Base-by-base conservation (phyloP, 768 basidiomycete species). In the Sistotremastrum suecicum region DNA sequence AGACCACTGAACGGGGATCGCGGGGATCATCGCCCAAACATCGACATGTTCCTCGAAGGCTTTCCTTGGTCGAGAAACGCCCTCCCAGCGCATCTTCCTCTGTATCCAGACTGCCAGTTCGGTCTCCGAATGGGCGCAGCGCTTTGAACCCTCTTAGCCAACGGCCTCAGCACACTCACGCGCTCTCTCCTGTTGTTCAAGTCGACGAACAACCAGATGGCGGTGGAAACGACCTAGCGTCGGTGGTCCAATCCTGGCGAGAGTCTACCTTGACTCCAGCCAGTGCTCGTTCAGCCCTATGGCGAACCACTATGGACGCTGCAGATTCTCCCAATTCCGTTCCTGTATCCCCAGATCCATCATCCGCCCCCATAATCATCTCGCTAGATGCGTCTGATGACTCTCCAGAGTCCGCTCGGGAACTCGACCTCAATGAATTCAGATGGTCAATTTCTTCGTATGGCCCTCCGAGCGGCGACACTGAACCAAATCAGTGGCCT, bases 371-470 rank as follows among this genome's bases (percentile, higher is more conserved):
- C 42, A 51, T 48, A 44, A 31, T 54, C 2, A 52, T 45, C 6
- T 48, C 50, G 4, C 46, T 40, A 11, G 56, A 53, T 10, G 50
- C 50, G 36, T 53, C 46, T 44, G 60, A 60, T 12, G 60, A 47
- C 2, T 52, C 56, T 9, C 56, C 55, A n/a, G 61, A 62, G 28
- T 62, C 67, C 20, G 20, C 20, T 20, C 20, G 20, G 8, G 70
- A 70, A 48, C 61, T 81, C 44, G 70, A 79, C 50, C 59, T 80
- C 31, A 75, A 75, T 38, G 82, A 84, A 51, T 86, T 71, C 54
- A 56, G 68, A 6, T 86, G 81, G 78, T 82, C 81, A 6, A 66
- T 75, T 29, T 78, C 80, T 5, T 83, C 83, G 5, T 59, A 61
- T 2, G 83, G 83, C n/a, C 83, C 83, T 20, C 63, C 61, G 4